Base-by-base conservation (phyloP, 345 rosid species). In the Jatropha curcas region DNA sequence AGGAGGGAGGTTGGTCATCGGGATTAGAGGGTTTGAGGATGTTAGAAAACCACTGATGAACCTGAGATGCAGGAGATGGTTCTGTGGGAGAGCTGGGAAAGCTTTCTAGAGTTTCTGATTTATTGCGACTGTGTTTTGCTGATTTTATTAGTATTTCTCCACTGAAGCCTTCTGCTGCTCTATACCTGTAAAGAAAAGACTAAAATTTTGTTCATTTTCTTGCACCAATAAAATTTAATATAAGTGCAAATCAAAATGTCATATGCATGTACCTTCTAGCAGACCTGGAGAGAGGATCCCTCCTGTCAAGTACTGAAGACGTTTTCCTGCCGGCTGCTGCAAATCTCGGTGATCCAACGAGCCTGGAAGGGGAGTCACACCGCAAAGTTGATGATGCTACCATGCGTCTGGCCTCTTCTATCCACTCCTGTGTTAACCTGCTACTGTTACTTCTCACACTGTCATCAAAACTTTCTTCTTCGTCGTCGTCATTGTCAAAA, bases 201-300 rank as follows among this genome's bases (percentile, higher is more conserved):
- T 28, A 9, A n/a, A 17, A 16, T 4, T 27, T 56, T 4, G 13
- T 7, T 24, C 2, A 22, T 22, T 25, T 22, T 56, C 5, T 22
- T 10, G 13, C 14, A 24, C 60, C 60, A 22, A 25, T 25, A 22
- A 56, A 8, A 22, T 2, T 48, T 20, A 16, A 16, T 14, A 6
- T 17, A 17, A 0, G 20, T 14, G 51, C 17, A 46, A 12, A 48
- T 17, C 7, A 48, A 48, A 48, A 12, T 14, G 7, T 35, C 2
- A 35, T 4, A 13, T 41, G 13, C 2, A 20, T 24, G 9, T 83
- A 86, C 93, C 90, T 89, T 84, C 94, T 68, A 24, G 94, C 91
- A 30, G 90, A 87, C 81, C 94, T 75, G 35, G 89, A 89, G 53
- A 86, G 87, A 52, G 87, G 88, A 64, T 87, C 88, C 27, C 89